Base-by-base conservation (phyloP, 345 rosid species). In the Populus simonii region DNA sequence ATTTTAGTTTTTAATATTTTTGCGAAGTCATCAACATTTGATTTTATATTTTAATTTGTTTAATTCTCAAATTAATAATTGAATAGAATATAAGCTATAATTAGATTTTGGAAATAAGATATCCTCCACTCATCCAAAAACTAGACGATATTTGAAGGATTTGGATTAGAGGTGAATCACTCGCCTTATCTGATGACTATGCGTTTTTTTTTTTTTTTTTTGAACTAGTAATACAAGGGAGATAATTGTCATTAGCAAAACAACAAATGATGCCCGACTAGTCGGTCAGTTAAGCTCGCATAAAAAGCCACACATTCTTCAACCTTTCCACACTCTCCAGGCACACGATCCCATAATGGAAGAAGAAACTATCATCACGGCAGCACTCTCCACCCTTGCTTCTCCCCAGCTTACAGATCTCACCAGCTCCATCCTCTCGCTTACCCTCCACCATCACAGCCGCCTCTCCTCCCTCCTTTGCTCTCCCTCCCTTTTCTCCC, bases 391-490 rank as follows among this genome's bases (percentile, higher is more conserved):
- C 38, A 75, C 90, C 66, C 94, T 92, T 38, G 8, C 84, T 3
- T 79, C 90, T 61, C 78, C 86, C 62, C 80, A 81, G 2, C 89
- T 92, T 76, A 77, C 90, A 51, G 76, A 78, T 80, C 91, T 96
- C 38, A 86, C 89, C 53, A 76, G 49, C 77, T 80, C 94, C 77
- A 49, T 90, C 80, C 86, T 92, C 71, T 78, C 85, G n/a, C 71
- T 78, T 80, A 73, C 90, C 61, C 83, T 78, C 83, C 86, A 35
- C 89, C 94, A 81, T 80, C 90, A 80, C 81, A 89, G 79, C 78
- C 95, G 91, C 62, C 89, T 96, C 80, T 75, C 91, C 74, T 31
- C 85, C 80, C 84, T 93, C 76, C 94, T 94, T 76, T 91, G 97
- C 68, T 89, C 94, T 73, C 92, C 94, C 66, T 67, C 90, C 27